Evolutionary conservation across 345 rosid species (phyloP).

Genomic region (Citrus mangshanensis): DNA sequence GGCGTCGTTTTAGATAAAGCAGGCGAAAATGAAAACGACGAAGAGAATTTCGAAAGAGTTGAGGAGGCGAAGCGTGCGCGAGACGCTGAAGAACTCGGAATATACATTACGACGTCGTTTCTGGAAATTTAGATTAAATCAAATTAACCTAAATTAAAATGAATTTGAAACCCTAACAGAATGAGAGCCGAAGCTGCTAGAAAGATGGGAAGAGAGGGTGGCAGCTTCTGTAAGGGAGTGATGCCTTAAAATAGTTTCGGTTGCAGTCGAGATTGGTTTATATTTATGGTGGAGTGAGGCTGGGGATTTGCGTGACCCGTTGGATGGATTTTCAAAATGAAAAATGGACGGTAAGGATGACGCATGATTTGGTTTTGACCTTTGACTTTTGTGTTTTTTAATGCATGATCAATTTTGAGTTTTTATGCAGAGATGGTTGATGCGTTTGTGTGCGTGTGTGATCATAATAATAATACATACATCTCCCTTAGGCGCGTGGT

Average conservation of each 20-base stretch:
- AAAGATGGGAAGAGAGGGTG: not conserved
- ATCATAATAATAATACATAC: too few species aligned
- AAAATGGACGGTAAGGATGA: not conserved
- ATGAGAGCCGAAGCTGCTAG: not conserved
- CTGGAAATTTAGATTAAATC: not conserved
- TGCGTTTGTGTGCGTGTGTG: too few species aligned
- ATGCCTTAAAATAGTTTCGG: not conserved
- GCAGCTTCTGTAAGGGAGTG: not conserved
- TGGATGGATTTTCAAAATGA: not conserved
- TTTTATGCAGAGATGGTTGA: too few species aligned
- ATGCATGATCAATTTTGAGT: not conserved
- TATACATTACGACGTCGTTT: not conserved
- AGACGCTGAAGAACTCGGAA: slow-evolving; percentile 19
- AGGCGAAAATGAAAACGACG: slow-evolving; percentile 25
- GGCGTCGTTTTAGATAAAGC: slow-evolving; percentile 10
- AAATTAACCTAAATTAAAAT: not conserved
- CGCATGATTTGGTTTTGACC: not conserved
- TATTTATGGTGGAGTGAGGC: not conserved
- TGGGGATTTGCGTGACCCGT: slow-evolving; percentile 10
- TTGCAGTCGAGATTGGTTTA: not conserved
- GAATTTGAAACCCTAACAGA: not conserved
- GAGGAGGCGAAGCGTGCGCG: slow-evolving; percentile 37
- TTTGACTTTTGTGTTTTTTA: not conserved
- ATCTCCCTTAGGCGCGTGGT: not conserved
- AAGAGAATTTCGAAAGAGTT: slow-evolving; percentile 30